Evolutionary conservation across 768 basidiomycete genomes (phyloP), one percentile per base, ranked within the genome.

Genomic region (Sistotremastrum niveocremeum): DNA sequence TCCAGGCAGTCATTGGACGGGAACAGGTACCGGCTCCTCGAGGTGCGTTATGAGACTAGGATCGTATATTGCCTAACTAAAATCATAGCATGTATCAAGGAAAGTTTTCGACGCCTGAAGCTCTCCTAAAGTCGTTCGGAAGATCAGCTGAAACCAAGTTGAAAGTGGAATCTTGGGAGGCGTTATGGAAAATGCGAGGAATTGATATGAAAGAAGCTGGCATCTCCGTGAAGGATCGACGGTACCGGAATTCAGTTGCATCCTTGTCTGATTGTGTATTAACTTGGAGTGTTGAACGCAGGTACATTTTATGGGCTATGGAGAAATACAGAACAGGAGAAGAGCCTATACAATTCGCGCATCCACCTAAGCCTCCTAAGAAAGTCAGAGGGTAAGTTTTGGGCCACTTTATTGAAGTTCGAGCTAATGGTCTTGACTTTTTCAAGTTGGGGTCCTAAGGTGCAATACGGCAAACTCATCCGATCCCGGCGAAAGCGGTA

Each of bases 251-350:
- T 36, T 32, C 34, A 31, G 9, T 39, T 43, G 20, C 32, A 34
- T 39, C 11, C 34, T 33, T 44, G 11, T 37, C 30, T 32, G 30
- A 8, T 42, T 42, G 8, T 41, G 30, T 37, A 4, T 37, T 46
- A 37, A 11, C 39, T 47, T 6, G n/a, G 48, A 34, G 44, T 30
- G 40, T 32, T 11, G 31, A 8, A 10, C 11, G 30, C 47, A 89
- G 87, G 57, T 90, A 90, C 55, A 76, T 88, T 47, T 64, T 88
- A 6, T 88, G 85, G 87, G 79, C 79, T 53, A 78, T 86, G 78
- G 77, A 84, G 57, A 88, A 85, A 57, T 90, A 71, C 60, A 71
- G 84, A 29, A 65, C 66, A 44, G 77, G 75, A 1, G 54, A 66
- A 30, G 64, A 76, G 1, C 66, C 83, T 2, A 57, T 66, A 12